Conservation (phyloP, 768 basidiomycete genomes). For the Trametes maxima region DNA sequence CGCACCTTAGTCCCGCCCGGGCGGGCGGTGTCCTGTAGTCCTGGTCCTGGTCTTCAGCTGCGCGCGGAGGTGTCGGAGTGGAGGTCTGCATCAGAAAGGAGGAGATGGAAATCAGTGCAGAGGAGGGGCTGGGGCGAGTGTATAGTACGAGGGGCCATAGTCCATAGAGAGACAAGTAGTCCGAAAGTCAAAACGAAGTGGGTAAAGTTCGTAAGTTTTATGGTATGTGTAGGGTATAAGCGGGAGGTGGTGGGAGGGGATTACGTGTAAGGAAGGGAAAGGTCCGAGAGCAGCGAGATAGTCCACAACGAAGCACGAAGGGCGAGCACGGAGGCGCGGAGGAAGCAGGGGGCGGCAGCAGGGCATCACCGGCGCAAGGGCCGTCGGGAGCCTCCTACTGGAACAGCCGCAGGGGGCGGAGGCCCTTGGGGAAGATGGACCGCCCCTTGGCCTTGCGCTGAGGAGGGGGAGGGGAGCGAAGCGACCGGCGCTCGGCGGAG, state of each 20-base stretch:
- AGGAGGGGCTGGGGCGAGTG: not conserved
- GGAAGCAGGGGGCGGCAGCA: not conserved
- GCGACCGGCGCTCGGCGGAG: constrained; percentile 1
- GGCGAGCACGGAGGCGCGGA: too few species aligned
- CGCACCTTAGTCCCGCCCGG: not conserved
- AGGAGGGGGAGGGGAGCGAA: not conserved
- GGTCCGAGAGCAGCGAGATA: not conserved
- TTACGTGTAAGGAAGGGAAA: not conserved
- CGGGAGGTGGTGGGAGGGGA: not conserved
- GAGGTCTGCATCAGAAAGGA: not conserved
- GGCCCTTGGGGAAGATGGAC: not conserved
- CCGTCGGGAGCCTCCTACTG: not conserved
- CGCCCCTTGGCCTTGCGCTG: not conserved
- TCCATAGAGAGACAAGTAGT: not conserved
- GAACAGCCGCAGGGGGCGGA: constrained; percentile 1
- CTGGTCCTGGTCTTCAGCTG: not conserved
- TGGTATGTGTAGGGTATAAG: not conserved
- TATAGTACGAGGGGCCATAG: not conserved
- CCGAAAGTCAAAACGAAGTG: not conserved
- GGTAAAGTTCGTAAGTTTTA: not conserved
- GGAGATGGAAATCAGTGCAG: not conserved
- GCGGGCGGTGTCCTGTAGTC: not conserved
- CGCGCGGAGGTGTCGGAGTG: not conserved
- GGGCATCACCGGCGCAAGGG: not conserved
- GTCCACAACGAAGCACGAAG: not conserved